Evolutionary conservation across 2,329 filamentous ascomycete genomes (phyloP).

Genomic region (Calonectria multiphialidica): DNA sequence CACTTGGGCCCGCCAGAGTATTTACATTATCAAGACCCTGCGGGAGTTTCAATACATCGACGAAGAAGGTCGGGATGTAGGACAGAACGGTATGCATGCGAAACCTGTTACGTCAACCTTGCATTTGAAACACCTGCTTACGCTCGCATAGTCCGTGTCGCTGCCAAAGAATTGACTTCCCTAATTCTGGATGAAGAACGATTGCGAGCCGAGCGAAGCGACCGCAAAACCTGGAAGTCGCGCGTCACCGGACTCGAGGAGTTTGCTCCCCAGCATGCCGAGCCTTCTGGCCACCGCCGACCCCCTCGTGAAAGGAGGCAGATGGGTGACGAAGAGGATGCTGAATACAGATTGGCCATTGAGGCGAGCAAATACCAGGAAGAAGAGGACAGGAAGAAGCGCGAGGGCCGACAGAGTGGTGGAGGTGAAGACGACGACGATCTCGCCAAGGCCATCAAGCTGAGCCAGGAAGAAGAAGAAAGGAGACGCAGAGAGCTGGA

Average conservation of each 20-base stretch:
- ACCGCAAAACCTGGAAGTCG: conserved; percentile 96
- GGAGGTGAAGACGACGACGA: conserved; percentile 82
- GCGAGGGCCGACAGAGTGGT: conserved; percentile 70
- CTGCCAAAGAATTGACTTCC: conserved; percentile 94
- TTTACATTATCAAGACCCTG: conserved; percentile 98
- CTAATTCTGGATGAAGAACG: conserved; percentile 95
- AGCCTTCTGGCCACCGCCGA: conserved; percentile 56
- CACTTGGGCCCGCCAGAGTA: conserved; percentile 97
- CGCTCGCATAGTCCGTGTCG: conserved; percentile 80
- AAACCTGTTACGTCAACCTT: background rate
- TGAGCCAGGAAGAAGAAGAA: conserved; percentile 96
- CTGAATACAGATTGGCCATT: conserved; percentile 90
- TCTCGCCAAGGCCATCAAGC: conserved; percentile 91
- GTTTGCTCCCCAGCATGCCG: conserved; percentile 64
- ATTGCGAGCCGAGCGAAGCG: conserved; percentile 87
- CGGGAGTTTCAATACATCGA: conserved; percentile 97
- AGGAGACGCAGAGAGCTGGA: conserved; percentile 88
- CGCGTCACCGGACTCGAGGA: conserved; percentile 95
- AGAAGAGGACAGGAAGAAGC: conserved; percentile 86
- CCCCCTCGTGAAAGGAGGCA: conserved; percentile 61
- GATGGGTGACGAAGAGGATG: conserved; percentile 82
- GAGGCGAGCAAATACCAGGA: conserved; percentile 97
- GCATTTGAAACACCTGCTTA: conserved; percentile 30
- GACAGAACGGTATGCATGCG: conserved; percentile 83
- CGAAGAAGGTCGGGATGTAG: conserved; percentile 94